A percentile compares a stretch with the other conserved stretches of the same genome.
Conservation (phyloP, 176 grass and related monocot species). For the Eremochloa ophiuroides region DNA sequence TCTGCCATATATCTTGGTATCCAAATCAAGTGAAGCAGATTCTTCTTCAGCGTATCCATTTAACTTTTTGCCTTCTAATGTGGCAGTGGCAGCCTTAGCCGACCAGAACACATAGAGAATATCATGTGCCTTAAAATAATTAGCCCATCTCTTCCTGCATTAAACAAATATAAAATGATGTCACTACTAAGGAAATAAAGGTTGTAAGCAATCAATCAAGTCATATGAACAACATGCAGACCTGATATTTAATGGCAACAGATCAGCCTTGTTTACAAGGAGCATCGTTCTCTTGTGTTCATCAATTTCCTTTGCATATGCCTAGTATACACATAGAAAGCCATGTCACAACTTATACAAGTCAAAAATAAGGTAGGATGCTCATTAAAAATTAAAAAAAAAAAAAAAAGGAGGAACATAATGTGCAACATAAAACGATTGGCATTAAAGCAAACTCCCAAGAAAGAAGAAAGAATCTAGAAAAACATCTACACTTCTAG, state of each 20-base stretch:
- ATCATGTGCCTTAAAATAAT: conserved; percentile 65
- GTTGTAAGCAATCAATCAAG: background rate
- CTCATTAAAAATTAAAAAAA: background rate
- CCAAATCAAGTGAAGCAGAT: conserved; percentile 35
- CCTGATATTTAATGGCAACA: conserved; percentile 78
- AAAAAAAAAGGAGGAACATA: background rate
- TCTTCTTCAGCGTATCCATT: conserved; percentile 39
- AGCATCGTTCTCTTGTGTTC: conserved; percentile 81
- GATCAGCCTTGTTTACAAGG: conserved; percentile 97
- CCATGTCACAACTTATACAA: background rate
- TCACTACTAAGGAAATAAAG: background rate
- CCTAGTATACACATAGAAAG: conserved; percentile 47
- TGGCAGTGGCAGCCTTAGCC: conserved; percentile 82
- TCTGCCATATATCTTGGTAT: conserved; percentile 74
- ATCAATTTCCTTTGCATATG: conserved; percentile 78
- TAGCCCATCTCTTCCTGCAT: conserved; percentile 76
- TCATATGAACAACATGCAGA: background rate
- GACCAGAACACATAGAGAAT: conserved; percentile 95
- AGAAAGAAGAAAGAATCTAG: background rate
- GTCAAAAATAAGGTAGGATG: background rate
- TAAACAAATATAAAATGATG: conserved; percentile 4
- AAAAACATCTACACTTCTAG: background rate
- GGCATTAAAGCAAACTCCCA: background rate
- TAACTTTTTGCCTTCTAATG: conserved; percentile 70
- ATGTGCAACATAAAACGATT: background rate